Base-by-base conservation (phyloP, 2,329 filamentous ascomycete genomes). In the Aspergillus chevalieri region DNA sequence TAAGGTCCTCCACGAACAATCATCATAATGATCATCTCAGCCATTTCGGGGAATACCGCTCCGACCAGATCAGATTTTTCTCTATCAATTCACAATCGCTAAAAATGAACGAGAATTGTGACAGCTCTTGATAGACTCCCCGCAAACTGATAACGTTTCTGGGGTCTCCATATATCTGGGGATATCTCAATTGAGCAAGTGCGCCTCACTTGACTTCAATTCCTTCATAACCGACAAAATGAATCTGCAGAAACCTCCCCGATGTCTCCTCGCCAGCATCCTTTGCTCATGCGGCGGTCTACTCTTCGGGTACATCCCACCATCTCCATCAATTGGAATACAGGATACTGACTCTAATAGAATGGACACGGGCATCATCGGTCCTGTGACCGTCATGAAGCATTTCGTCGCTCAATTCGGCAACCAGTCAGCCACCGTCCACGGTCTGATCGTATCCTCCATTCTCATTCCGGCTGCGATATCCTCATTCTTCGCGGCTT, bases 301-400 rank as follows among this genome's bases (percentile, higher is more conserved):
- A 6, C 47, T 59, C 3, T 59, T 59, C 21, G 53, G 55, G 57
- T 56, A 49, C 15, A 39, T 17, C 36, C 36, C 14, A 19, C n/a
- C 1, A 15, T 19, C 36, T 10, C 17, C n/a, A 19, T 17, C 15
- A 39, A 15, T 12, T 39, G 17, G 36, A 39, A 17, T 6, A 7
- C n/a, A 19, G n/a, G 1, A 30, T 14, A 8, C n/a, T 39, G 19
- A 39, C 36, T 26, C 28, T 21, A 17, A 17, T 17, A 55, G 52
- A 3, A 61, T 65, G 58, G 77, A 79, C 48, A 80, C 80, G 0
- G 79, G 80, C 8, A 78, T 73, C 22, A 81, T 84, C 47, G 81
- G 82, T 1, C 77, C 81, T 3, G 74, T 84, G 0, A 84, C 81
- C 0, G 73, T 75, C 2, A 84, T 84, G 81, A 57, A 69, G 0